Conservation (phyloP, 176 grass and related monocot genomes). For the Oryza australiensis region DNA sequence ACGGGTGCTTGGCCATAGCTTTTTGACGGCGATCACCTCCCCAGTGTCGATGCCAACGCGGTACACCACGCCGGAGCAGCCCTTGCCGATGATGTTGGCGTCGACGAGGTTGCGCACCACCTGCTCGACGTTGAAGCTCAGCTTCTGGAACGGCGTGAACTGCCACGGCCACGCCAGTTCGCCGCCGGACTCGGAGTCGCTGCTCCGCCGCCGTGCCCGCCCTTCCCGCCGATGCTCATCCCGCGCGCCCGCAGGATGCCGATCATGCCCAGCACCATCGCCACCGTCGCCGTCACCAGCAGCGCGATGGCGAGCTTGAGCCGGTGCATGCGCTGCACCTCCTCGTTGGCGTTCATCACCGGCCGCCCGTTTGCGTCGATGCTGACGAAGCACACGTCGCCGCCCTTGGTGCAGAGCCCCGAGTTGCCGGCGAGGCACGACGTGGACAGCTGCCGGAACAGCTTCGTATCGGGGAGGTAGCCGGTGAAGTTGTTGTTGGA, state of each 20-base stretch:
- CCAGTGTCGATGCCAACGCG: slow-evolving; percentile 82
- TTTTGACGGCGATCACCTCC: slow-evolving; percentile 94
- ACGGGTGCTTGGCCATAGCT: slow-evolving; percentile 67
- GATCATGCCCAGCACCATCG: slow-evolving; percentile 83
- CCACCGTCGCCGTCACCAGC: slow-evolving; percentile 79
- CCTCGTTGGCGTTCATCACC: slow-evolving; percentile 35
- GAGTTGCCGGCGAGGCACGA: slow-evolving; percentile 67
- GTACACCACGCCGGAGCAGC: slow-evolving; percentile 90
- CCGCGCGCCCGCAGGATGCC: slow-evolving; percentile 62
- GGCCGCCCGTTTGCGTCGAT: slow-evolving; percentile 55
- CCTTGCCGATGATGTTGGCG: slow-evolving; percentile 91
- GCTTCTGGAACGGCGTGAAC: slow-evolving; percentile 97
- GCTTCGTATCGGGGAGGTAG: slow-evolving; percentile 94
- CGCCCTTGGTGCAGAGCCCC: slow-evolving; percentile 79
- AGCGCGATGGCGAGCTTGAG: slow-evolving; percentile 78
- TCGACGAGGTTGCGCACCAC: slow-evolving; percentile 80
- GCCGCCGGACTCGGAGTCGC: slow-evolving; percentile 51
- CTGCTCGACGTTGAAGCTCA: slow-evolving; percentile 88
- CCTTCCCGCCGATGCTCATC: slow-evolving; percentile 42
- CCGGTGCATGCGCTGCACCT: slow-evolving; percentile 56
- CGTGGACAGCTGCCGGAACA: slow-evolving; percentile 79
- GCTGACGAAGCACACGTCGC: slow-evolving; percentile 86
- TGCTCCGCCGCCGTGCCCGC: background rate
- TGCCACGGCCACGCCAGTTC: slow-evolving; percentile 94
- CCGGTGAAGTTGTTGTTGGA: slow-evolving; percentile 97